Conservation (phyloP, 192 early-diverging fungal genomes). For the Coemansia aciculifera region DNA sequence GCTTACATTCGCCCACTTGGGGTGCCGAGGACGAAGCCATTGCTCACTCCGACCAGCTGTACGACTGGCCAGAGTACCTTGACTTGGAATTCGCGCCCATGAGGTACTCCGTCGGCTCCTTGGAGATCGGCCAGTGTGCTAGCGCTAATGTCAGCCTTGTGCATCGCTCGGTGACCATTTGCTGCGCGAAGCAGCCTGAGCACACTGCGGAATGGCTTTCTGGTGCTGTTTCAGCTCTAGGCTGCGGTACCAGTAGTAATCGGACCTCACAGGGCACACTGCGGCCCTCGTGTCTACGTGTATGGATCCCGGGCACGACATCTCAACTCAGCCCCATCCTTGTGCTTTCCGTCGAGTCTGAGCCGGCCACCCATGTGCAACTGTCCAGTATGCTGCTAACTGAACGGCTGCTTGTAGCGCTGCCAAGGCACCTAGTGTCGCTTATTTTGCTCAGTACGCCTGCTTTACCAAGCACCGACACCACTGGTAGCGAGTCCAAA, state of each 20-base stretch:
- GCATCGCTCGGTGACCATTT: constrained; percentile 1
- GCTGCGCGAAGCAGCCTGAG: background rate
- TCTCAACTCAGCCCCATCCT: background rate
- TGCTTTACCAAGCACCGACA: background rate
- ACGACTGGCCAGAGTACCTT: constrained; percentile 6
- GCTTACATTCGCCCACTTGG: background rate
- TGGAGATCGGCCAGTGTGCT: background rate
- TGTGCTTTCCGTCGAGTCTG: constrained; percentile 9
- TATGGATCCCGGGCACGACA: constrained; percentile 5
- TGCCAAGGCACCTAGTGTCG: constrained; percentile 3
- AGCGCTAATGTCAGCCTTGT: background rate
- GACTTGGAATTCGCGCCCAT: constrained; percentile 16
- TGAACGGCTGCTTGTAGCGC: constrained; percentile 2
- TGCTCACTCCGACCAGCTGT: background rate
- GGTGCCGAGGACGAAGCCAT: background rate
- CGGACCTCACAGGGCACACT: background rate
- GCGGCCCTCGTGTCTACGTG: constrained; percentile 5
- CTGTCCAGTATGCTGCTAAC: constrained; percentile 14
- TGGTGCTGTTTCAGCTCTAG: background rate
- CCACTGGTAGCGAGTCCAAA: background rate
- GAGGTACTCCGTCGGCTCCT: background rate
- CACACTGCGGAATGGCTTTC: background rate
- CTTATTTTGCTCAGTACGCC: background rate
- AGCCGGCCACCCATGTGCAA: background rate
- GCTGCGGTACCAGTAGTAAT: too few relatives aligned